A percentile compares a stretch with the other conserved stretches of the same genome.
These are phyloP conservation scores for Pythium myriotylum DNA, from an alignment of 352 stramenopile genomes.

Conservation along the genomic window DNA sequence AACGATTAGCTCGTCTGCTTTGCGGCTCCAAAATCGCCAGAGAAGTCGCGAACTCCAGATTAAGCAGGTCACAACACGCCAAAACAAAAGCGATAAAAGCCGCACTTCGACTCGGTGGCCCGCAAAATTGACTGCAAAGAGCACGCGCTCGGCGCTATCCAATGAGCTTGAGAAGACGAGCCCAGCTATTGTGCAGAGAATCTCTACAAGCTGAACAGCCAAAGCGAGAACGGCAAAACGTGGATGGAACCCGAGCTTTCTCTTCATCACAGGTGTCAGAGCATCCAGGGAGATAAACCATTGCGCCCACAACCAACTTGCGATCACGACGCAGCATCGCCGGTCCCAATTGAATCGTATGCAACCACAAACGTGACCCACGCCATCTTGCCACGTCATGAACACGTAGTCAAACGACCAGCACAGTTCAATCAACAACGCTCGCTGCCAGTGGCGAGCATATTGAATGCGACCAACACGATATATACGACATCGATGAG, in stretches of 20 bases:
- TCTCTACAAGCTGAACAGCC: too few relatives aligned
- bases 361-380: conserved; percentile 10
- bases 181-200: too few relatives aligned
- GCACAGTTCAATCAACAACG: not conserved
- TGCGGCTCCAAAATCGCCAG: conserved; percentile 6
- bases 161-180: not conserved
- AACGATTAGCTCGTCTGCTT: conserved; percentile 10
- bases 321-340: not conserved
- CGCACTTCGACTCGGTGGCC: conserved; percentile 2
- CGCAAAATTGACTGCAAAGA: not conserved
- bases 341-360: conserved; percentile 3
- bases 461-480: not conserved
- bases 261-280: conserved; percentile 26
- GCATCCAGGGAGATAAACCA: conserved; percentile 30
- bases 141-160: not conserved
- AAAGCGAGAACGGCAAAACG: too few relatives aligned
- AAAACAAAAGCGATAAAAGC: conserved; percentile 3
- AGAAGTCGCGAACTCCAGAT: conserved; percentile 8
- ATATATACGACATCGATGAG: not conserved
- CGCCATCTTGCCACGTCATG: not conserved
- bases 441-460: conserved; percentile 7
- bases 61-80: conserved; percentile 9
- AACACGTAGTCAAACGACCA: conserved; percentile 9
- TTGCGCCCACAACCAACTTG: conserved; percentile 11
- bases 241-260: conserved; percentile 30